Percentiles rank a stretch among this genome's conserved stretches.
Evolutionary conservation across 371 early-diverging fungal genomes (phyloP).

Genomic region (Mucor indicus): DNA sequence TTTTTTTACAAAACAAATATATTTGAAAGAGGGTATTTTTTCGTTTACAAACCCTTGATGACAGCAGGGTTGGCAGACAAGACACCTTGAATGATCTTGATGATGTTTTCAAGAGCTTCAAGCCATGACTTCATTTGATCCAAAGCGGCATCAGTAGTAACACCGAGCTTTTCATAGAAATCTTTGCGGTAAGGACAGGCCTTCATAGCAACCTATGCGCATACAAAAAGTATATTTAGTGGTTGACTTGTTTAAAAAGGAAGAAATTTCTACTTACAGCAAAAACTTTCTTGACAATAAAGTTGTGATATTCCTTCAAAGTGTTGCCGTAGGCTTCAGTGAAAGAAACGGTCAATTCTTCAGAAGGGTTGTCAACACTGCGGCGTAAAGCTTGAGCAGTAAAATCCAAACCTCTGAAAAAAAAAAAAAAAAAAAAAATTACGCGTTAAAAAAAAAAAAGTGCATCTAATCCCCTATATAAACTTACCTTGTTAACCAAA

Average conservation of each 20-base stretch:
- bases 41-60: constrained; percentile 52
- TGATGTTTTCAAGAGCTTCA: constrained; percentile 68
- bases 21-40: background rate
- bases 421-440: no score
- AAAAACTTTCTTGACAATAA: constrained; percentile 83
- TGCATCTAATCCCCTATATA: no score
- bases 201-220: constrained; percentile 82
- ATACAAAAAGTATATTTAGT: background rate
- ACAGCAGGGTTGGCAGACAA: constrained; percentile 42
- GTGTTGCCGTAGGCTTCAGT: constrained; percentile 81
- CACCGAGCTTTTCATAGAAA: constrained; percentile 86
- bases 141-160: constrained; percentile 52
- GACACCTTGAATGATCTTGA: constrained; percentile 38
- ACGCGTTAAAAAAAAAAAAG: no score
- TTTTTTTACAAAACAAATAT: background rate
- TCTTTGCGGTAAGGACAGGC: constrained; percentile 88
- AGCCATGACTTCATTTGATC: constrained; percentile 71
- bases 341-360: constrained; percentile 84
- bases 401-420: constrained; percentile 90
- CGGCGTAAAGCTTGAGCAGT: constrained; percentile 77
- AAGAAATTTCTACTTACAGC: constrained; percentile 47
- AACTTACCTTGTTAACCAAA: constrained; percentile 92
- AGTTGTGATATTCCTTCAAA: constrained; percentile 76
- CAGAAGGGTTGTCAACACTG: constrained; percentile 64
- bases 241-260: background rate